Percentiles rank a stretch among this genome's conserved stretches.
These are phyloP conservation scores for Pholiota adiposa DNA, from an alignment of 1,284 basidiomycete species.

Conservation along the genomic window DNA sequence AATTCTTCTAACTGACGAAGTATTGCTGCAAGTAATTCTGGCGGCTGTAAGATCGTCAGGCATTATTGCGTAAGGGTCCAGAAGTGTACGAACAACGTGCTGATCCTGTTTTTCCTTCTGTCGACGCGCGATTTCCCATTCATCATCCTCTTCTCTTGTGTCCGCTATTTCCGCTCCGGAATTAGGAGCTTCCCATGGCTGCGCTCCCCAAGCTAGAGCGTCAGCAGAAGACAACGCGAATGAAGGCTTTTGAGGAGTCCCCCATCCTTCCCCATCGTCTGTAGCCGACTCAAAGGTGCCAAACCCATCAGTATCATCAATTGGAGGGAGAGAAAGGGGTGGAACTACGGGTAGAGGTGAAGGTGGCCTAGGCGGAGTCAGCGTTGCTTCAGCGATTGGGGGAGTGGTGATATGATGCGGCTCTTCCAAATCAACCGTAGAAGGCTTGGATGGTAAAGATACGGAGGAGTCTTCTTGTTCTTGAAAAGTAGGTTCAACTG, in stretches of 20 bases:
- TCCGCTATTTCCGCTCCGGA: slow-evolving; percentile 31
- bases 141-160: slow-evolving; percentile 43
- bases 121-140: slow-evolving; percentile 69
- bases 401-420: background rate
- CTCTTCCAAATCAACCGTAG: slow-evolving; percentile 6
- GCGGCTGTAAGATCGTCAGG: slow-evolving; percentile 50
- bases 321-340: slow-evolving; percentile 19
- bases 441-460: slow-evolving; percentile 4
- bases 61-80: slow-evolving; percentile 3
- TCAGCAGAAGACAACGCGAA: slow-evolving; percentile 33
- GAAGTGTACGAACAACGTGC: slow-evolving; percentile 57
- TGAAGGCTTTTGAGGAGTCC: slow-evolving; percentile 39
- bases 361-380: slow-evolving; percentile 10
- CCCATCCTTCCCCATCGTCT: slow-evolving; percentile 37
- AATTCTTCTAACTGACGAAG: slow-evolving; percentile 56
- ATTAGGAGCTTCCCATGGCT: slow-evolving; percentile 33
- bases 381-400: background rate
- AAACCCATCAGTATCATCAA: slow-evolving; percentile 57
- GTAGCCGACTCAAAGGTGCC: slow-evolving; percentile 62
- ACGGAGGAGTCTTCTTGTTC: background rate
- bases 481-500: slow-evolving; percentile 10
- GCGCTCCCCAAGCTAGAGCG: slow-evolving; percentile 52
- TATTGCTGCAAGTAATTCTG: slow-evolving; percentile 63
- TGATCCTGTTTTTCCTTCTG: slow-evolving; percentile 62
- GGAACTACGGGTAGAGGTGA: slow-evolving; percentile 17